These are phyloP conservation scores for Yamadazyma dushanensis DNA, from an alignment of 1,139 yeast species.

Conservation along the genomic window DNA sequence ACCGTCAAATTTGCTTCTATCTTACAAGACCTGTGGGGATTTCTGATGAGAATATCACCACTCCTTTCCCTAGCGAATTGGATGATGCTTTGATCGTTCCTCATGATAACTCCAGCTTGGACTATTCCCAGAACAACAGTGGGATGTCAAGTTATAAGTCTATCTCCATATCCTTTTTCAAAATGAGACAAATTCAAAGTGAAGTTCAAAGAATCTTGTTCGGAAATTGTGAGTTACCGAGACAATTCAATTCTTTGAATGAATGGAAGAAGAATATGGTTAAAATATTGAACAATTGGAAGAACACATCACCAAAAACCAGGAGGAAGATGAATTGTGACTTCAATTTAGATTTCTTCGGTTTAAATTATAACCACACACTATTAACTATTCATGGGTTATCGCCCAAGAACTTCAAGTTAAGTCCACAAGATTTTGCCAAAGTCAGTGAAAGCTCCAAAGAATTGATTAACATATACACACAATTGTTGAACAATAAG, in stretches of 20 bases:
- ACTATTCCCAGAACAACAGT: slow-evolving; percentile 26
- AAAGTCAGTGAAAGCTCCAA: slow-evolving; percentile 65
- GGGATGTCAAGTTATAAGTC: slow-evolving; percentile 62
- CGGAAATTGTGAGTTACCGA: slow-evolving; percentile 69
- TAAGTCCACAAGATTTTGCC: slow-evolving; percentile 53
- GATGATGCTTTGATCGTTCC: slow-evolving; percentile 67
- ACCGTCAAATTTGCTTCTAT: slow-evolving; percentile 74
- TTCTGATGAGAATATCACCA: slow-evolving; percentile 66
- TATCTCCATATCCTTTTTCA: slow-evolving; percentile 65
- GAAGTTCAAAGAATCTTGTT: slow-evolving; percentile 73
- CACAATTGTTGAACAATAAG: slow-evolving; percentile 53
- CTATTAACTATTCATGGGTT: slow-evolving; percentile 72
- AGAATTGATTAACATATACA: slow-evolving; percentile 64
- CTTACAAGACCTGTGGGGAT: slow-evolving; percentile 74
- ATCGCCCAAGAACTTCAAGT: slow-evolving; percentile 64
- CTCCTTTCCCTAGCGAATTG: slow-evolving; percentile 67
- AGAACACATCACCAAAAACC: slow-evolving; percentile 53
- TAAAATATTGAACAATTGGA: slow-evolving; percentile 61
- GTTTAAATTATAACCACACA: slow-evolving; percentile 76
- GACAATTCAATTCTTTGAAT: slow-evolving; percentile 52
- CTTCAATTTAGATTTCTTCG: slow-evolving; percentile 68
- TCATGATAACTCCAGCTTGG: slow-evolving; percentile 19
- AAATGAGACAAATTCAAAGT: slow-evolving; percentile 71
- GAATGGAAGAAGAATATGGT: slow-evolving; percentile 62
- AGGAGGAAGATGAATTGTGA: slow-evolving; percentile 68